Base-by-base conservation (phyloP, 2,329 filamentous ascomycete genomes). In the Diplodia mutila region DNA sequence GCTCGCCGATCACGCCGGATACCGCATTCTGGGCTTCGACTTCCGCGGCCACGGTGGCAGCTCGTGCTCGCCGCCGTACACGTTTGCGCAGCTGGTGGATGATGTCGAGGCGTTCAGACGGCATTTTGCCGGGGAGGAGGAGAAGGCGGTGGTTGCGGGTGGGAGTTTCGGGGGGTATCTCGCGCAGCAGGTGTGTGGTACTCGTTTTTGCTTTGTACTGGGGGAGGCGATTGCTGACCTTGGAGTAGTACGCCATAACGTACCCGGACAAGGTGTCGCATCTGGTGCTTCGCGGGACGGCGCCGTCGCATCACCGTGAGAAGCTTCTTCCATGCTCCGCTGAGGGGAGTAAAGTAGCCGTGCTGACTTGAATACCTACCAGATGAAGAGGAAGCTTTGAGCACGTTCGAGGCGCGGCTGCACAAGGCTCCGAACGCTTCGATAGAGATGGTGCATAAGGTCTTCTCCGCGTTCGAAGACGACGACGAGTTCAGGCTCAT, bases 141-240 rank as follows among this genome's bases (percentile, higher is more conserved):
- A 73, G 0, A 52, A 69, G 23, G 74, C 73, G 14, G 74, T 80
- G 37, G 73, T 81, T 25, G 77, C 76, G 16, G 79, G 79, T 9
- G 79, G 79, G 2, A 80, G 78, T 66, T 81, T 81, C 53, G 79
- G 79, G 11, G 79, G 79, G 0, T 81, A 77, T 46, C 69, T 81
- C 4, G 79, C 79, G 0, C 76, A 78, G 68, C 75, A 61, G 59
- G 59, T 61, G n/a, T 3, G 42, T 21, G 3, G 4, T 0, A 6
- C n/a, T 9, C 12, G 6, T 34, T 3, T 32, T 14, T 4, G 4
- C 14, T 12, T 14, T 3, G 29, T 4, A 8, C 4, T 27, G 32
- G 32, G 3, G n/a, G n/a, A 18, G 52, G 32, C 6, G 2, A 9
- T 16, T 27, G 37, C 42, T 53, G 25, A 37, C 18, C 2, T 21